Base-by-base conservation (phyloP, 495 filamentous ascomycete species). In the Zalerion maritima region DNA sequence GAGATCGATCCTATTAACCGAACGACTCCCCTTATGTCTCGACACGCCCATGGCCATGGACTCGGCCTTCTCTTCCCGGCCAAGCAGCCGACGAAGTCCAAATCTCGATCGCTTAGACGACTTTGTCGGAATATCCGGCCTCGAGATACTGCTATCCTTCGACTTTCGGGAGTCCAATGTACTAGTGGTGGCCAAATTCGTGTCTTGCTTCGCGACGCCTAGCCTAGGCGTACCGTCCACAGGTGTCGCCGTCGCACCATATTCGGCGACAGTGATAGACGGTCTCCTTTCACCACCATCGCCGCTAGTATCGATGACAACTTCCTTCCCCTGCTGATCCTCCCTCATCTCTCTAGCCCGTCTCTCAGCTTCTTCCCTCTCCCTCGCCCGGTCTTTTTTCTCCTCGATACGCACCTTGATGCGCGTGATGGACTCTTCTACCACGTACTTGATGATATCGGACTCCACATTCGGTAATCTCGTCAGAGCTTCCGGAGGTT, bases 371-470 rank as follows among this genome's bases (percentile, higher is more conserved):
- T n/a, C n/a, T n/a, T n/a, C n/a, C n/a, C n/a, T n/a, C n/a, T n/a
- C n/a, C n/a, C n/a, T n/a, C n/a, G n/a, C n/a, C n/a, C n/a, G n/a
- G n/a, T n/a, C n/a, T n/a, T n/a, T n/a, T n/a, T n/a, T n/a, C n/a
- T n/a, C n/a, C n/a, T n/a, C 12, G 32, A 53, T 46, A n/a, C 50
- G 40, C 9, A 37, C 28, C 23, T 52, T 43, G 12, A 60, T 34
- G 6, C 40, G 48, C 3, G 46, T 37, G 7, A 60, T 46, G 0
- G 55, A 52, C 6, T 46, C 25, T 15, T 43, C 29, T 19, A 52
- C 38, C 9, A 59, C 33, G 21, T 42, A 36, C 1, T 28, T 13
- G 26, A 55, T 34, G 10, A 47, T 35, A 10, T 57, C 49, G 14
- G 45, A 42, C 1, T 29, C 40, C 26, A 31, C 21, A 19, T 42